Evolutionary conservation across 371 early-diverging fungal species (phyloP).

Genomic region (Capillidium rhysosporum): DNA sequence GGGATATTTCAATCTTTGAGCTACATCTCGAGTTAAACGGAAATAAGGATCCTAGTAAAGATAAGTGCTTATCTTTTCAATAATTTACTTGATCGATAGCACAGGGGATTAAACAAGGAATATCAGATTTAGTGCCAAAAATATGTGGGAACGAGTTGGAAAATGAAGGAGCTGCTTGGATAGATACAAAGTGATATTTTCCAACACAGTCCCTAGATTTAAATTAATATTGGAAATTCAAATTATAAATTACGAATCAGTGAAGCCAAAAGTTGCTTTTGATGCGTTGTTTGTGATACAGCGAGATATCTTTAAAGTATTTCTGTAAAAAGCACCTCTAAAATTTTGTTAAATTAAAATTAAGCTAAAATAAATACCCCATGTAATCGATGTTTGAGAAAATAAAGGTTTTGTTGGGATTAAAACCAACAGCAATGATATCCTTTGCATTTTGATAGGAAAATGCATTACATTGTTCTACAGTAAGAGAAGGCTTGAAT

Average conservation of each 20-base stretch:
- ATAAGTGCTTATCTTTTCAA: not conserved
- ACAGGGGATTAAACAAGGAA: constrained; percentile 95
- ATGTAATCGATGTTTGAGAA: constrained; percentile 90
- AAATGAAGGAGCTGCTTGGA: constrained; percentile 91
- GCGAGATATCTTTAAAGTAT: constrained; percentile 71
- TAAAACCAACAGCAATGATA: constrained; percentile 97
- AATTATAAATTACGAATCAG: constrained; percentile 27
- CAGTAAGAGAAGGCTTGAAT: constrained; percentile 79
- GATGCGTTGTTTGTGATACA: constrained; percentile 68
- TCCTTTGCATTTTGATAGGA: constrained; percentile 85
- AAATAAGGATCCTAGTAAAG: constrained; percentile 87
- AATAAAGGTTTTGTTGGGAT: constrained; percentile 97
- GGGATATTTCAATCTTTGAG: constrained; percentile 80
- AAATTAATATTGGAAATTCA: not conserved
- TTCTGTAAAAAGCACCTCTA: constrained; percentile 79
- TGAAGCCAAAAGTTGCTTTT: constrained; percentile 84
- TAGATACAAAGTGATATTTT: constrained; percentile 73
- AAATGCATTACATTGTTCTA: constrained; percentile 71
- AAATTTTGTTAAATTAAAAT: not conserved
- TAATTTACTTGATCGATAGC: constrained; percentile 83
- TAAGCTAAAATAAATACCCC: constrained; percentile 28
- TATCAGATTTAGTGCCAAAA: constrained; percentile 74
- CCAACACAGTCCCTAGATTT: constrained; percentile 63
- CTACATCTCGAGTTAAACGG: constrained; percentile 96
- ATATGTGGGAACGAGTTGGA: constrained; percentile 90